These are phyloP conservation scores for Nothomitra cinnamomea DNA, from an alignment of 2,329 filamentous ascomycete species.

Conservation along the genomic window DNA sequence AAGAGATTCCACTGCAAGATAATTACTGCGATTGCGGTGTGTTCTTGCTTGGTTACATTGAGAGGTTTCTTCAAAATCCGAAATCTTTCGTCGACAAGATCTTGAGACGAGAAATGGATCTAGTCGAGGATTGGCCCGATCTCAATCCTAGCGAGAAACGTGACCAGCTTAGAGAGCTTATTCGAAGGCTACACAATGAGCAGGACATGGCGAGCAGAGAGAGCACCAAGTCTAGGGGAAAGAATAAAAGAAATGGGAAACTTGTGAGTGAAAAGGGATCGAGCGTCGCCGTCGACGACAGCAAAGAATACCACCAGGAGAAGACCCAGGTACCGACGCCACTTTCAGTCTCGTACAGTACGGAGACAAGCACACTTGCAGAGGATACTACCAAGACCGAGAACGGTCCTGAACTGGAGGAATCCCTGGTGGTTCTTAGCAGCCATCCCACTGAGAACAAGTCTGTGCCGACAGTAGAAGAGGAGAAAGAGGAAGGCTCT, in stretches of 20 bases:
- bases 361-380: background rate
- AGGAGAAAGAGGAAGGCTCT: background rate
- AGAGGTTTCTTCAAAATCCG: constrained; percentile 63
- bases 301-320: background rate
- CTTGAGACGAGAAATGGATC: constrained; percentile 45
- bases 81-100: constrained; percentile 51
- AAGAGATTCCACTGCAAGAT: constrained; percentile 57
- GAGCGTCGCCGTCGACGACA: background rate
- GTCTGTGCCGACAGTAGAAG: background rate
- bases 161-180: constrained; percentile 43
- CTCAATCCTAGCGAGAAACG: constrained; percentile 42
- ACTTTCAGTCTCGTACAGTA: background rate
- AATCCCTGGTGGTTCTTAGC: background rate
- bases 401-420: background rate
- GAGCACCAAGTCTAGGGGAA: background rate
- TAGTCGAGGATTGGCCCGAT: constrained; percentile 35
- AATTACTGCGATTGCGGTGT: constrained; percentile 86
- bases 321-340: background rate
- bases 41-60: constrained; percentile 69
- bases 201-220: constrained; percentile 28
- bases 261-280: background rate
- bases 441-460: background rate
- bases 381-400: background rate
- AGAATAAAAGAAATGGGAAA: background rate
- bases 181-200: constrained; percentile 44